Evolutionary conservation across 768 basidiomycete species (phyloP).

Genomic region (Tephrocybe sp.): DNA sequence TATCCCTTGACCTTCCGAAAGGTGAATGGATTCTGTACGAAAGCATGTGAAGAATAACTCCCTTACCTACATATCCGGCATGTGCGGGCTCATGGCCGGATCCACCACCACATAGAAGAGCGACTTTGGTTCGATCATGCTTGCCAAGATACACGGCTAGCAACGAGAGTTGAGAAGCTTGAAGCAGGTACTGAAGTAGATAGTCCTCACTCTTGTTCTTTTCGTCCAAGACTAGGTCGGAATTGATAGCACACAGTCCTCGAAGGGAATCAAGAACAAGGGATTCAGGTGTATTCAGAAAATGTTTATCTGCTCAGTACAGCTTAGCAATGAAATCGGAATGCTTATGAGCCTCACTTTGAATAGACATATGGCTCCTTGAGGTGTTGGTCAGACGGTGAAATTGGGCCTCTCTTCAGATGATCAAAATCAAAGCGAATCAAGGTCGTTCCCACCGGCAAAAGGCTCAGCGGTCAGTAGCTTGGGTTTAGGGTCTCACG

Average conservation of each 20-base stretch:
- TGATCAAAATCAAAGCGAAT: too few relatives aligned
- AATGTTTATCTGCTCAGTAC: constrained; percentile 61
- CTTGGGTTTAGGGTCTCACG: too few relatives aligned
- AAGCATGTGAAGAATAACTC: not conserved
- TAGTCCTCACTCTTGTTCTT: constrained; percentile 62
- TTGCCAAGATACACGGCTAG: constrained; percentile 62
- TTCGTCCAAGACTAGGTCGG: constrained; percentile 67
- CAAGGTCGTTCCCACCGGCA: too few relatives aligned
- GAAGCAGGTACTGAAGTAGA: not conserved
- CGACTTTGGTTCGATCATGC: constrained; percentile 66
- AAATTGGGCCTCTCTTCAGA: not conserved
- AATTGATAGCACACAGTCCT: constrained; percentile 72
- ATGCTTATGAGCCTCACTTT: constrained; percentile 30
- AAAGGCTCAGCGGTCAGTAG: too few relatives aligned
- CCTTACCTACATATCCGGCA: constrained; percentile 82
- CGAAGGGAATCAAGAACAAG: constrained; percentile 79
- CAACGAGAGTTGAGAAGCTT: constrained; percentile 11
- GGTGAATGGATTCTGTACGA: not conserved
- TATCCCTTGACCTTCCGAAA: constrained; percentile 64
- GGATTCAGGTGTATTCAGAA: constrained; percentile 67
- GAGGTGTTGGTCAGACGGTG: not conserved
- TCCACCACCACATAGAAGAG: constrained; percentile 82
- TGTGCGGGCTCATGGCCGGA: constrained; percentile 93
- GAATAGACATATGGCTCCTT: constrained; percentile 35
- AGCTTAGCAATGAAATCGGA: not conserved